Conservation (phyloP, 768 basidiomycete species). For the Termitomyces heimii region DNA sequence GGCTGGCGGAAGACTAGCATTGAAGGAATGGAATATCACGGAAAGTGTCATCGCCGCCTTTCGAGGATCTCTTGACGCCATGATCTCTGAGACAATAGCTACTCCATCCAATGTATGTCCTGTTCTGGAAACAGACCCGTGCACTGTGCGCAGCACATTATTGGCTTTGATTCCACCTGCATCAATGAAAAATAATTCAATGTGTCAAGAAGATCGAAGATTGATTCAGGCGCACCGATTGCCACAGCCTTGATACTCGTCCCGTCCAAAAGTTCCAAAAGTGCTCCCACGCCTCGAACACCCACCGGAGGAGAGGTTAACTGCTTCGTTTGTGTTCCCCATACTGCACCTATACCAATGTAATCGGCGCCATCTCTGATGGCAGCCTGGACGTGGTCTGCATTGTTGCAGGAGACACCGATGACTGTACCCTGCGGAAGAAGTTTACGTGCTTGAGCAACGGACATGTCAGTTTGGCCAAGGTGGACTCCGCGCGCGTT, state of each 20-base stretch:
- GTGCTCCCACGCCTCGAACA: conserved; percentile 60
- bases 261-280: conserved; percentile 62
- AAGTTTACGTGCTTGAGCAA: conserved; percentile 55
- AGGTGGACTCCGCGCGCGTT: conserved; percentile 79
- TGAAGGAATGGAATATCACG: conserved; percentile 39
- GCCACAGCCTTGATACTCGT: conserved; percentile 68
- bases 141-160: conserved; percentile 71
- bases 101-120: conserved; percentile 69
- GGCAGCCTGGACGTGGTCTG: conserved; percentile 59
- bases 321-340: conserved; percentile 75
- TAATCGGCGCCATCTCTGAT: conserved; percentile 70
- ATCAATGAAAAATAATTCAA: not conserved
- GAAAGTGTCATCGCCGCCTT: conserved; percentile 41
- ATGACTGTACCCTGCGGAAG: conserved; percentile 69
- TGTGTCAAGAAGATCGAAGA: not conserved
- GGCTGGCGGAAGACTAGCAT: conserved; percentile 11
- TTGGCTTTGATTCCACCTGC: conserved; percentile 81
- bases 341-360: conserved; percentile 84
- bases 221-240: conserved; percentile 57
- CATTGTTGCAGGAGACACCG: conserved; percentile 73
- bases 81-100: conserved; percentile 86
- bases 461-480: conserved; percentile 84
- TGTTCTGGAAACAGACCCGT: conserved; percentile 58
- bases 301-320: conserved; percentile 62
- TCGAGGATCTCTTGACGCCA: conserved; percentile 54